Evolutionary conservation across 257 asterid species (phyloP), one percentile per base, ranked within the genome.

Genomic region (Gentiana straminea): DNA sequence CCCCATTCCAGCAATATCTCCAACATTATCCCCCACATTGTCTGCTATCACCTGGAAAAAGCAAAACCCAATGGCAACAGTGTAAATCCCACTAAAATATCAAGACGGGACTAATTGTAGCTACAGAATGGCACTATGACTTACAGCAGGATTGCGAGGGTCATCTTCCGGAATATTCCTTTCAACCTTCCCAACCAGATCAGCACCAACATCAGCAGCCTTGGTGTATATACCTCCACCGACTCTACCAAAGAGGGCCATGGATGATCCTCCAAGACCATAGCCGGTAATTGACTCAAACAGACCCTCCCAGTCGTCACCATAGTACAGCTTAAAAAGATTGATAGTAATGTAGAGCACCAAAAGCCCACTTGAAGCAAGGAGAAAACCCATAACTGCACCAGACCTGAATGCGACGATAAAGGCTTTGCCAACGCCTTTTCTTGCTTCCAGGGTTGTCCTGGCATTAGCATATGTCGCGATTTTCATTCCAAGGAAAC

Each of bases 331-430:
- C 92, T 84, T 82, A 76, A 87, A 84, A 52, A 87, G 71, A 75
- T 82, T 88, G 66, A 88, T 84, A 5, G 83, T 47, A 69, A 88
- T 80, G 59, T 79, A 84, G 7, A 84, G 86, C 72, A 88, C 96
- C 81, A 88, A 60, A 3, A 88, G 79, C 33, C 96, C 96, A 69
- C 83, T 88, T 43, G 95, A 86, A 46, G 97, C 95, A 61, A 88
- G 94, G 66, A 88, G 94, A 69, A 88, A 88, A 35, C 97, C 97
- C 97, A 88, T 88, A 60, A 88, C 97, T 52, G 97, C 94, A 60
- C 97, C 97, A 67, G 80, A 74, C 45, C 80, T 63, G 58, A 70
- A 74, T 45, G 80, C 77, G 5, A 37, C 49, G 11, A 74, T 74
- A 48, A 74, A 74, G 60, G 80, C 80, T 54, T 70, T 74, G 5